Percentiles rank a stretch among this genome's conserved stretches.
Conservation (phyloP, 352 stramenopile genomes). For the Globisporangium lucens region DNA sequence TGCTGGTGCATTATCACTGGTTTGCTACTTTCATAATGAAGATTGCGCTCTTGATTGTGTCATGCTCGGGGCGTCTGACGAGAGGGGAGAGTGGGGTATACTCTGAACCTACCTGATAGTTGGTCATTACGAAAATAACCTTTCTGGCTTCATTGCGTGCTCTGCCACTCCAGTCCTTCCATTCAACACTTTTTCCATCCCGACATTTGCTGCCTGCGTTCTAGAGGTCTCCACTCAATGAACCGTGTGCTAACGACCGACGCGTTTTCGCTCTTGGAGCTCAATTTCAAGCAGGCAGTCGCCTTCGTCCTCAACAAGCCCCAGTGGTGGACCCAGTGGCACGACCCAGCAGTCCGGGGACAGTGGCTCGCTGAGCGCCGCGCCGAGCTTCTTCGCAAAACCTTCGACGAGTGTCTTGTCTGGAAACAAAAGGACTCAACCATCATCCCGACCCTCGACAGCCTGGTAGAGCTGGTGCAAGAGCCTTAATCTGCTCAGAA, state of each 20-base stretch:
- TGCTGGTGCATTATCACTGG: neutral
- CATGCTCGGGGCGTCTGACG: too few species aligned
- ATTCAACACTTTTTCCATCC: too few species aligned
- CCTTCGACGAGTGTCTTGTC: neutral
- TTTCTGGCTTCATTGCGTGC: too few species aligned
- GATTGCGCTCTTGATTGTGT: too few species aligned
- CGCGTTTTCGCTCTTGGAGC: conserved; percentile 13
- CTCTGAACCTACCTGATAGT: too few species aligned
- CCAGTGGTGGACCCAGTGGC: conserved; percentile 17
- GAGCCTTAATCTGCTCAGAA: neutral
- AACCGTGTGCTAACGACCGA: neutral
- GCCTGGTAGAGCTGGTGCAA: neutral
- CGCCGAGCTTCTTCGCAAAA: conserved; percentile 10
- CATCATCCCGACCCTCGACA: neutral
- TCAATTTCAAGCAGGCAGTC: conserved; percentile 3
- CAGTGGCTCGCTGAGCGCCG: conserved; percentile 6
- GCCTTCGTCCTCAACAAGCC: conserved; percentile 3
- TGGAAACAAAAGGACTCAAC: neutral
- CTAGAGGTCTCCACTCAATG: neutral
- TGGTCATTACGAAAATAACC: too few species aligned
- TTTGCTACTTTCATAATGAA: too few species aligned
- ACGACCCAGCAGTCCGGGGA: neutral
- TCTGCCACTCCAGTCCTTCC: too few species aligned
- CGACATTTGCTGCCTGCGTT: too few species aligned
- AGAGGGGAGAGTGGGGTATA: too few species aligned